Base-by-base conservation (phyloP, 345 rosid species). In the Laguncularia racemosa region DNA sequence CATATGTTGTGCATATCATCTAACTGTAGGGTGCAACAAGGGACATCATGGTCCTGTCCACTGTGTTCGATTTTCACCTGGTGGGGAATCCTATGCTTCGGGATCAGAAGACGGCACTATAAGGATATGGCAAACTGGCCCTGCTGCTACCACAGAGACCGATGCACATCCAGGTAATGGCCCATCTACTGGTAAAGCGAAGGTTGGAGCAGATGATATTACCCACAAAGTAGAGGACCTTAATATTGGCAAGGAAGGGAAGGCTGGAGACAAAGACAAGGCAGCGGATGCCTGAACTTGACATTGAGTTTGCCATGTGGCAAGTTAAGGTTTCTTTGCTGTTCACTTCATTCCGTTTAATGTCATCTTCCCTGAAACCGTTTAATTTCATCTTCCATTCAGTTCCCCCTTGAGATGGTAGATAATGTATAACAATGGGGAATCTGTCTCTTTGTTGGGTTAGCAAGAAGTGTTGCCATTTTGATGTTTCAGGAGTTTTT, bases 41-140 rank as follows among this genome's bases (percentile, higher is more conserved):
- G 99, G 99, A 59, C 99, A 95, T 69, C 99, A 90, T 18, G 99
- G 99, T 70, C 97, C 97, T 14, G 88, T 95, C 20, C 97, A 95
- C 44, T 95, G 96, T 12, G 80, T 90, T 43, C 86, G 96, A 20
- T 95, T 90, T 69, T 78, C 99, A 2, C 97, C 97, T 2, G 96
- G 89, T 20, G 99, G 97, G 51, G 95, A 84, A 67, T 90, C 97
- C 0, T 90, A 85, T 55, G 96, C 95, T 1, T 90, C 99, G 0
- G 99, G 99, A 65, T 95, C 99, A 0, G 99, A 95, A 80, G 99
- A 95, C 15, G 97, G 99, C 33, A 95, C 88, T 48, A 82, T 82
- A 62, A 72, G 88, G 66, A 82, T 79, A 68, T 82, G 88, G 88
- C 82, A 79, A 70, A 71, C 68, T 0, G 70, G 73, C 13, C 88